Base-by-base conservation (phyloP, 345 rosid genomes). In the Murraya paniculata region DNA sequence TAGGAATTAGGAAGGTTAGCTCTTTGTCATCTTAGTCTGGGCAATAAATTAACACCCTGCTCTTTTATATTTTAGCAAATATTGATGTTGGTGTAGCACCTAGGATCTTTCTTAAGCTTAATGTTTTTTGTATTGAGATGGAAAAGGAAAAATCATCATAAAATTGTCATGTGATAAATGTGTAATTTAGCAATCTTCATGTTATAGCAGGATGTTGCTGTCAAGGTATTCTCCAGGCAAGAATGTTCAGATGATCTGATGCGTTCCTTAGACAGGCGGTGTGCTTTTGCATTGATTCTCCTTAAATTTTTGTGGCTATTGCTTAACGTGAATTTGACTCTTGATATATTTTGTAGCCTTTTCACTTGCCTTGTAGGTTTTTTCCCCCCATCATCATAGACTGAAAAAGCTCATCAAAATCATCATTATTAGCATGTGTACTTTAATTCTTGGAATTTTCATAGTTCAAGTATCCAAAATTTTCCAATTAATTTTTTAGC, bases 221-320 rank as follows among this genome's bases (percentile, higher is more conserved):
- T 95, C 81, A 93, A 93, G 87, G 97, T 92, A 60, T 95, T 95
- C 86, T 92, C 99, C 60, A 88, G 79, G 88, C 98, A 91, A 87
- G 98, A 95, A 83, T 93, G 92, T 87, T 88, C 99, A 38, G 91
- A 93, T 68, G 98, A 95, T 82, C 83, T 89, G 36, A 88, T 93
- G 82, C 73, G 80, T 73, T 86, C 98, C 82, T 95, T 95, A 84
- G 86, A 84, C 94, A 93, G 84, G 99, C 93, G 99, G 99, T 95
- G 60, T 50, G 71, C 35, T 67, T 82, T 77, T 67, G 28, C 59
- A 25, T 38, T 38, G 25, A 25, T 62, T 9, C 28, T 74, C 4
- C 22, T 62, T 74, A 27, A 38, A 73, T 38, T 59, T 61, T 61
- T 33, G 41, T 19, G 22, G 18, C 28, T 28, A 13, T n/a, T 2